Percentiles rank a stretch among this genome's conserved stretches.
Conservation (phyloP, 192 early-diverging fungal species). For the Coemansia sp. region DNA sequence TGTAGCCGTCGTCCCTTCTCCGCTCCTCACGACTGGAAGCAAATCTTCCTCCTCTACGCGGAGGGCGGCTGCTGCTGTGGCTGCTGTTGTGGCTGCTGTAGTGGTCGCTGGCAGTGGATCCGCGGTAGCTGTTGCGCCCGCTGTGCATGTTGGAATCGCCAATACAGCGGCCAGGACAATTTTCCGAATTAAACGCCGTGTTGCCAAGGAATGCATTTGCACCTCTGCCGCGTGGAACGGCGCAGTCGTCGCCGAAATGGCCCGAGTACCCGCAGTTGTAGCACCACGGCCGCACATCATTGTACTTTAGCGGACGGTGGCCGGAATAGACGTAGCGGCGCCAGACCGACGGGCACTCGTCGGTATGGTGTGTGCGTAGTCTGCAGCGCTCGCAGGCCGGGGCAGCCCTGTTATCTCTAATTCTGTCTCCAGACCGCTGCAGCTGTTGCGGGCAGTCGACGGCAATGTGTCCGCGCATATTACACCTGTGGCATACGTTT, state of each 20-base stretch:
- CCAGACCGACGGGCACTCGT: slow-evolving; percentile 52
- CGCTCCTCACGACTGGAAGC: slow-evolving; percentile 13
- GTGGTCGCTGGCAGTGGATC: slow-evolving; percentile 3
- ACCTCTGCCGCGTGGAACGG: slow-evolving; percentile 8
- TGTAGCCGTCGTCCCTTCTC: slow-evolving; percentile 14
- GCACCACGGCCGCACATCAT: slow-evolving; percentile 40
- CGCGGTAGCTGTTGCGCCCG: background rate
- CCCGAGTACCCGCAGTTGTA: slow-evolving; percentile 47
- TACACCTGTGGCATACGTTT: slow-evolving; percentile 49
- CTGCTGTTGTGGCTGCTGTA: slow-evolving; percentile 5
- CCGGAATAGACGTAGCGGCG: slow-evolving; percentile 41
- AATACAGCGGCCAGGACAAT: slow-evolving; percentile 36
- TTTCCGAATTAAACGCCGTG: slow-evolving; percentile 32
- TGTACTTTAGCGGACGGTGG: slow-evolving; percentile 16
- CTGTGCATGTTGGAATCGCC: slow-evolving; percentile 5
- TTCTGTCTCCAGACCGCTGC: background rate
- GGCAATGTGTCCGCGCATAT: slow-evolving; percentile 48
- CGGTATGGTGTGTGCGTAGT: slow-evolving; percentile 33
- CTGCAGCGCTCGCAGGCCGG: slow-evolving; percentile 29
- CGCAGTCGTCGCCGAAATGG: slow-evolving; percentile 52
- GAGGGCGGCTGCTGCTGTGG: slow-evolving; percentile 3
- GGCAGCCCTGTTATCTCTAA: background rate
- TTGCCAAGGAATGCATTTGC: slow-evolving; percentile 17
- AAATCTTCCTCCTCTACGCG: background rate
- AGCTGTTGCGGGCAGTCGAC: slow-evolving; percentile 36